Evolutionary conservation across 345 rosid species (phyloP).

Genomic region (Ailanthus altissimus): DNA sequence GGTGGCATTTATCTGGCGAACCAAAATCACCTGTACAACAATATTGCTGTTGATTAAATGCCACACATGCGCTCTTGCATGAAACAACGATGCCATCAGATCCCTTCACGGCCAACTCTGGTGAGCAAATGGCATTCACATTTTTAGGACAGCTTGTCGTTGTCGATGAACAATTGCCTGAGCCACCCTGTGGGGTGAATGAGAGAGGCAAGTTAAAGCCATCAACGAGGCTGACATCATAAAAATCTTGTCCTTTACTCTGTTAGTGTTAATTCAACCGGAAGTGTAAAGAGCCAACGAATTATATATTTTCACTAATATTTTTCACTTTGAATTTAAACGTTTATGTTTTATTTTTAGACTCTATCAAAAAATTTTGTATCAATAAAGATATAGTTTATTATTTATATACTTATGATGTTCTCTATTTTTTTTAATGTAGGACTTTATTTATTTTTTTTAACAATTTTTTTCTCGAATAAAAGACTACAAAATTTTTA

Average conservation of each 20-base stretch:
- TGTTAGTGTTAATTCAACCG: constrained; percentile 39
- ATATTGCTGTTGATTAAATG: constrained; percentile 28
- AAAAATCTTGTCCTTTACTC: constrained; percentile 36
- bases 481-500: too few relatives aligned
- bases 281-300: too few relatives aligned
- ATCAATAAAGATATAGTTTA: too few relatives aligned
- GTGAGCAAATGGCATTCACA: constrained; percentile 45
- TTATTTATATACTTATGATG: too few relatives aligned
- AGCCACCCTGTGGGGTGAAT: constrained; percentile 37
- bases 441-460: too few relatives aligned
- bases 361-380: too few relatives aligned
- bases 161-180: constrained; percentile 20
- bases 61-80: constrained; percentile 50
- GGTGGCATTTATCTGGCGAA: constrained; percentile 38
- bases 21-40: constrained; percentile 46
- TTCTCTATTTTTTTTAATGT: too few relatives aligned
- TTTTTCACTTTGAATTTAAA: too few relatives aligned
- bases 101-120: constrained; percentile 34
- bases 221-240: constrained; percentile 48
- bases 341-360: too few relatives aligned
- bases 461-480: too few relatives aligned
- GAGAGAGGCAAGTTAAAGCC: constrained; percentile 47
- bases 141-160: constrained; percentile 38
- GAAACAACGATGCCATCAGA: constrained; percentile 30
- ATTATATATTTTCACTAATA: too few relatives aligned